Evolutionary conservation across 1,284 basidiomycete genomes (phyloP), one percentile per base, ranked within the genome.

Genomic region (Vanrija humicola): DNA sequence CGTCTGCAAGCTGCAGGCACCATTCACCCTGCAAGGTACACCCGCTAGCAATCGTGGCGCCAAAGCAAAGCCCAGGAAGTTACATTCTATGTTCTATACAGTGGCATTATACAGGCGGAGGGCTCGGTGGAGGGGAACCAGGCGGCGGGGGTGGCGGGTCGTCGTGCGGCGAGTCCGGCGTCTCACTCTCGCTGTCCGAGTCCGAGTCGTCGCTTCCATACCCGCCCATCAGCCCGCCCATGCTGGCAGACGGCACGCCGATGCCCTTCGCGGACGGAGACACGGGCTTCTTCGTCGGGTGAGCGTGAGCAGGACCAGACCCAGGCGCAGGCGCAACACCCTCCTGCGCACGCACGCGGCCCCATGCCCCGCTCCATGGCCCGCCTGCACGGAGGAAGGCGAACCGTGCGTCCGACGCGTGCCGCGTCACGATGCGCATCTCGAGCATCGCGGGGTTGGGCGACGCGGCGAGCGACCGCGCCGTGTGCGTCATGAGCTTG

Each of bases 381-480:
- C 89, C 89, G 18, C 43, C 54, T 7, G 50, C 19, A 4, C 84
- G 81, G 38, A 94, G 73, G 70, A 93, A 94, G 0, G 85, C 83
- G 67, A 94, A 92, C 1, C 83, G 64, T 67, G 78, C 69, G 85
- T 90, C 61, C 69, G 55, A 77, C 0, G 88, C 85, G 64, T 93
- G 84, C 64, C 93, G 90, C 6, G 90, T 85, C 5, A 93, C 77
- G 57, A 94, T 92, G n/a, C 89, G 83, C 81, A 90, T 85, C 73
- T 91, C 89, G 15, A 93, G 79, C 58, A 89, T 83, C 0, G 84
- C 82, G 6, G 87, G 81, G 64, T 92, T 90, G 4, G 84, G 83
- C 0, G 89, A 87, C 5, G 80, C 75, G 12, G 81, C 68, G 15
- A 93, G 70, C 59, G 89, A 85, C 7, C 68, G 65, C 0, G 88